A percentile compares a stretch with the other conserved stretches of the same genome.
phyloP scores from a whole-genome alignment of 2,329 filamentous ascomycete species.

The Fusarium protoensiforme region DNA sequence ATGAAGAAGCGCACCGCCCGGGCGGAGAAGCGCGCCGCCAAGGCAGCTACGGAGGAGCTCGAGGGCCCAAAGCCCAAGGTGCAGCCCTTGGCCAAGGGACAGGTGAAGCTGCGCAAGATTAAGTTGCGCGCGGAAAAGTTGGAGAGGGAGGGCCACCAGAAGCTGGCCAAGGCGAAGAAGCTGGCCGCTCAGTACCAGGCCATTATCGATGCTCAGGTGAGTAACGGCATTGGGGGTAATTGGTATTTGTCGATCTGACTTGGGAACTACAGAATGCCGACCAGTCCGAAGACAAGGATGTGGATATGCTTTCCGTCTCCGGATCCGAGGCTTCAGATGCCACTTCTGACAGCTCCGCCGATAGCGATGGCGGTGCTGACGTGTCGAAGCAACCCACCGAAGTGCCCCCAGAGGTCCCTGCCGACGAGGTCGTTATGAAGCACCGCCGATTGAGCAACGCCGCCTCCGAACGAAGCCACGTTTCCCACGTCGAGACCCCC shows the following conservation, averaged over 20 bases:
- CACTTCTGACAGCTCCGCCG: slow-evolving; percentile 30
- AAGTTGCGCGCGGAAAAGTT: slow-evolving; percentile 53
- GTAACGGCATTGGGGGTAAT: not conserved
- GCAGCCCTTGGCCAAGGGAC: slow-evolving; percentile 52
- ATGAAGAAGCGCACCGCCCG: slow-evolving; percentile 51
- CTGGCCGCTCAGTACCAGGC: slow-evolving; percentile 43
- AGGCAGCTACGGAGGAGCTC: slow-evolving; percentile 43
- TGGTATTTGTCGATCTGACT: slow-evolving; percentile 3
- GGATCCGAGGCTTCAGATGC: slow-evolving; percentile 36
- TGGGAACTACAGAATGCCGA: slow-evolving; percentile 13
- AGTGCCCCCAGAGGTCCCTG: slow-evolving; percentile 35
- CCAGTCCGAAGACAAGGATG: slow-evolving; percentile 27
- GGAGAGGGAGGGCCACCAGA: slow-evolving; percentile 45
- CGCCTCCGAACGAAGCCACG: slow-evolving; percentile 37
- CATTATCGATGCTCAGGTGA: slow-evolving; percentile 38
- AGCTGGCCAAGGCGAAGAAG: slow-evolving; percentile 55
- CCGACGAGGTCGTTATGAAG: slow-evolving; percentile 47
- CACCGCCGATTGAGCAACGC: slow-evolving; percentile 47
- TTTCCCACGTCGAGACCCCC: slow-evolving; percentile 22
- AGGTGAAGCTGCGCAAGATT: slow-evolving; percentile 49
- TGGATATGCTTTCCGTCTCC: slow-evolving; percentile 30
- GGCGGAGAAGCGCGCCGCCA: slow-evolving; percentile 52
- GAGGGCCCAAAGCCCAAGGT: slow-evolving; percentile 48
- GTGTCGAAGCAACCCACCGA: slow-evolving; percentile 35
- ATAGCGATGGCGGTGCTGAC: slow-evolving; percentile 38